Percentiles rank a stretch among this genome's conserved stretches.
Evolutionary conservation across 805 yeast genomes (phyloP).

Genomic region (Ogataea nitratoaversa): DNA sequence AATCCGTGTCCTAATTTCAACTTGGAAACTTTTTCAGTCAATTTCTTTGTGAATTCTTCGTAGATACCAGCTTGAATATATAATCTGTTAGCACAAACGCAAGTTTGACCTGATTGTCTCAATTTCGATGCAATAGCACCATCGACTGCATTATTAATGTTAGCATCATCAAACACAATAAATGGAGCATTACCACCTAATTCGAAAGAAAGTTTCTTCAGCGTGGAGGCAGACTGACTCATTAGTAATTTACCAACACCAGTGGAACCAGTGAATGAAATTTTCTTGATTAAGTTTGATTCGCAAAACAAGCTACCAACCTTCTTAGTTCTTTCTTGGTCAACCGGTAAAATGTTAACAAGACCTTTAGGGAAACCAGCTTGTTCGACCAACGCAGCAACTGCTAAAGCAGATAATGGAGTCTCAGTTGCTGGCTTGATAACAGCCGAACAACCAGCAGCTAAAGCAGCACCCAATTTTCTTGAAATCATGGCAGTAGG

Average conservation of each 20-base stretch:
- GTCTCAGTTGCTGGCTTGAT: conserved; percentile 77
- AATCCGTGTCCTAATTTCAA: conserved; percentile 63
- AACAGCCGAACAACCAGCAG: conserved; percentile 76
- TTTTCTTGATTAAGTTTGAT: conserved; percentile 53
- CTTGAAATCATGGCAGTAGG: conserved; percentile 77
- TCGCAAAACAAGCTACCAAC: conserved; percentile 58
- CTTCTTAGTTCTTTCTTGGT: conserved; percentile 34
- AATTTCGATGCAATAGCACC: conserved; percentile 65
- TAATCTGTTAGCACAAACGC: conserved; percentile 74
- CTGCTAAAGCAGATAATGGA: conserved; percentile 67
- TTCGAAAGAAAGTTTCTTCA: conserved; percentile 70
- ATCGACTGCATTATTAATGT: conserved; percentile 60
- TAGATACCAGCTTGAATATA: conserved; percentile 63
- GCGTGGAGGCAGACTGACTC: conserved; percentile 54
- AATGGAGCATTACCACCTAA: conserved; percentile 83
- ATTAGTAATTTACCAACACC: conserved; percentile 64
- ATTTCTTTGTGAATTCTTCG: conserved; percentile 50
- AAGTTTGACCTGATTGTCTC: conserved; percentile 77
- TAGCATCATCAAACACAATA: conserved; percentile 70
- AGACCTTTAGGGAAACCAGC: conserved; percentile 75
- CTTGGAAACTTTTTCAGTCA: conserved; percentile 41
- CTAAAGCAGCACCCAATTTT: conserved; percentile 71
- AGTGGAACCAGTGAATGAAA: conserved; percentile 79
- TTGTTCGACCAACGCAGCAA: conserved; percentile 53
- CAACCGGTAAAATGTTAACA: conserved; percentile 57